phyloP scores from a whole-genome alignment of 257 asterid genomes.

The Knoxia roxburghii region DNA sequence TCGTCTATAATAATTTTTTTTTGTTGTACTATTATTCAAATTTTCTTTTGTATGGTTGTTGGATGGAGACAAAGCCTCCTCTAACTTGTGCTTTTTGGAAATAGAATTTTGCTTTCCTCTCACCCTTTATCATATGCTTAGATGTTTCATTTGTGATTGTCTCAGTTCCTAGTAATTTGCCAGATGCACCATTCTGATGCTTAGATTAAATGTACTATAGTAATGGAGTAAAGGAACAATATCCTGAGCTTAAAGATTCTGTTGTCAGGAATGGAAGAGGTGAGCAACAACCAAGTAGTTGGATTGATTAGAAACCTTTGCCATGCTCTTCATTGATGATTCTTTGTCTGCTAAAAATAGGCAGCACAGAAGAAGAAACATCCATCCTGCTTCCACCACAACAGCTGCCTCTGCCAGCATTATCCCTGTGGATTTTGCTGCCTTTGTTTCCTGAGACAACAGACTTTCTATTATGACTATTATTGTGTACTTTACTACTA shows the following conservation, averaged over 20 bases:
- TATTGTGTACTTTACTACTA: too few species aligned
- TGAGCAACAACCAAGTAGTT: neutral
- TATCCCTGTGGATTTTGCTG: too few species aligned
- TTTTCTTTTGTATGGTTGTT: slow-evolving; percentile 5
- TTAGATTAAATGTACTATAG: neutral
- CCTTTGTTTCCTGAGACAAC: too few species aligned
- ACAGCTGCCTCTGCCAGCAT: too few species aligned
- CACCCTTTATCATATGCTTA: too few species aligned
- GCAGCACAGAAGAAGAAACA: neutral
- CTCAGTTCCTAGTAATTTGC: neutral
- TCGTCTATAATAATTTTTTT: neutral
- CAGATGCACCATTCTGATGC: neutral
- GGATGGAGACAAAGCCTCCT: slow-evolving; percentile 3
- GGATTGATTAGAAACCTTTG: neutral
- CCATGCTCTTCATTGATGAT: neutral
- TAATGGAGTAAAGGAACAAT: neutral
- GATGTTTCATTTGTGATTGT: neutral
- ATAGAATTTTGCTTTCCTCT: neutral
- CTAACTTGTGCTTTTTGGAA: neutral
- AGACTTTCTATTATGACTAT: too few species aligned
- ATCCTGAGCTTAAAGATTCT: neutral
- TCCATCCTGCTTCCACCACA: neutral
- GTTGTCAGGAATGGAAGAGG: neutral
- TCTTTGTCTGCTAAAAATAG: slow-evolving; percentile 2
- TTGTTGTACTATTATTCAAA: neutral